A percentile compares a stretch with the other conserved stretches of the same genome.
phyloP scores from a whole-genome alignment of 1,284 basidiomycete species.

The Jaminaea rosea region DNA sequence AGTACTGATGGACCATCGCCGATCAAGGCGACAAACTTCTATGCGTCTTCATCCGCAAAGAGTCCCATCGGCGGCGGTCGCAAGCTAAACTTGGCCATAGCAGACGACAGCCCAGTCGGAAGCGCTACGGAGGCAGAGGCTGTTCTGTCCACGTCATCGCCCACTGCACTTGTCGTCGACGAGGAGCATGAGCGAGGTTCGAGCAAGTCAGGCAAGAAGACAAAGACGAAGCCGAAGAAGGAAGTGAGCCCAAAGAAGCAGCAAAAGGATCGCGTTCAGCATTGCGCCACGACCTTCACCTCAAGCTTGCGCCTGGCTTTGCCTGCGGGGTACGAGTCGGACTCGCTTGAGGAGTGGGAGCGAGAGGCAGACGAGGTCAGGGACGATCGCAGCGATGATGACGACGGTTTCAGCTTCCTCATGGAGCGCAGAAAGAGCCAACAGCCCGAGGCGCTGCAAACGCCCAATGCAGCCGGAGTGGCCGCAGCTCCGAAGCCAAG shows the following conservation, averaged over 20 bases:
- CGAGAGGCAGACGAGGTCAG: background rate
- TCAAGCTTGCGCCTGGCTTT: background rate
- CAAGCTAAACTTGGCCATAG: too few species aligned
- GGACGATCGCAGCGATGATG: background rate
- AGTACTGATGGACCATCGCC: background rate
- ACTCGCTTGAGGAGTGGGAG: conserved; percentile 1
- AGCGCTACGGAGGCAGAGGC: background rate
- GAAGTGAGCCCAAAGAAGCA: too few species aligned
- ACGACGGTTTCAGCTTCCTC: too few species aligned
- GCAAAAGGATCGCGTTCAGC: too few species aligned
- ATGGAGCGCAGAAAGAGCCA: background rate
- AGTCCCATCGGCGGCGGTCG: background rate
- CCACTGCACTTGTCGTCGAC: background rate
- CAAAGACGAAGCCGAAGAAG: background rate
- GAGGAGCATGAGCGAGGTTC: background rate
- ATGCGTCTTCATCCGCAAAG: background rate
- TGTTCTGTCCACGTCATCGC: background rate
- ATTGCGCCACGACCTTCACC: conserved; percentile 1
- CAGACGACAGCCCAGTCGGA: too few species aligned
- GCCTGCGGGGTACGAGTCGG: background rate
- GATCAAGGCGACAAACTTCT: conserved; percentile 1
- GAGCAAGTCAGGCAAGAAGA: background rate
- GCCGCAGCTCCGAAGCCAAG: background rate
- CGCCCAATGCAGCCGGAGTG: background rate
- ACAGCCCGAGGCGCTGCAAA: background rate